A percentile compares a stretch with the other conserved stretches of the same genome.
Conservation (phyloP, 805 yeast species). For the Pichia manshurica region DNA sequence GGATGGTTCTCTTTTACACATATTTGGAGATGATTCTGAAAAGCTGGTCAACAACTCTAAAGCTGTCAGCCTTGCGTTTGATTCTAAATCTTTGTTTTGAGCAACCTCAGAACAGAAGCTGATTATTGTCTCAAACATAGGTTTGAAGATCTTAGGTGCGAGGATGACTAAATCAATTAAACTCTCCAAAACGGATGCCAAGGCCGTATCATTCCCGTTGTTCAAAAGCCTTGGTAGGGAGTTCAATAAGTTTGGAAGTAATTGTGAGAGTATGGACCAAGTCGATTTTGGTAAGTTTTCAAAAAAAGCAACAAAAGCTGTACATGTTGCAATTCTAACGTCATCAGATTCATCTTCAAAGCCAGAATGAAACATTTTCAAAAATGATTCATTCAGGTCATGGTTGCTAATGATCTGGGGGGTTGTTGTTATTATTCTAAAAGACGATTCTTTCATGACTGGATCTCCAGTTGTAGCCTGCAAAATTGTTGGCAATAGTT, state of each 20-base stretch:
- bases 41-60: constrained; percentile 86
- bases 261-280: constrained; percentile 72
- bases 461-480: constrained; percentile 51
- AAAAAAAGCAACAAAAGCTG: constrained; percentile 89
- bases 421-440: constrained; percentile 78
- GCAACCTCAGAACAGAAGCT: constrained; percentile 81
- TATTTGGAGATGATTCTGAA: constrained; percentile 87
- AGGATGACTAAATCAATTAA: constrained; percentile 84
- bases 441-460: constrained; percentile 81
- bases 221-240: constrained; percentile 80
- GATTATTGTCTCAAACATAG: constrained; percentile 83
- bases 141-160: constrained; percentile 91
- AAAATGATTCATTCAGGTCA: constrained; percentile 35
- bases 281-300: constrained; percentile 69
- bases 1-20: constrained; percentile 77
- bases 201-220: constrained; percentile 71
- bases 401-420: constrained; percentile 66
- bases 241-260: constrained; percentile 78
- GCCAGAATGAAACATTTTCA: constrained; percentile 73
- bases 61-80: constrained; percentile 76
- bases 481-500: constrained; percentile 66
- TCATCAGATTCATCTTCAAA: constrained; percentile 75
- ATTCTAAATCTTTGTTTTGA: constrained; percentile 74
- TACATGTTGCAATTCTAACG: constrained; percentile 85
- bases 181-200: constrained; percentile 83